Evolutionary conservation across 176 grass and related monocot species (phyloP).

Genomic region (Oryza coarctata): DNA sequence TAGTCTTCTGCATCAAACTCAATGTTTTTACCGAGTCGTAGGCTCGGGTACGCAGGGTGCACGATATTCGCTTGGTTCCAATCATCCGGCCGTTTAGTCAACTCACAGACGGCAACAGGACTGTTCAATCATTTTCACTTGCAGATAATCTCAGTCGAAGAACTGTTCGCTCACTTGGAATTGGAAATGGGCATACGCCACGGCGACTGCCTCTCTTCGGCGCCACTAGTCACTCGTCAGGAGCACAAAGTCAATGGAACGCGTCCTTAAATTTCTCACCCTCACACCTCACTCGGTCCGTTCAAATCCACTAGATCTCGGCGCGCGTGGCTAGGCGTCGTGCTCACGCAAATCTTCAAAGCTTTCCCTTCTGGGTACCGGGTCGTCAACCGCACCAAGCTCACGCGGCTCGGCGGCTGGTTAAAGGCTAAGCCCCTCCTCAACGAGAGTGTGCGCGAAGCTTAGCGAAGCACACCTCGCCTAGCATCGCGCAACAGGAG

Average conservation of each 20-base stretch:
- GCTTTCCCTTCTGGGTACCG: neutral
- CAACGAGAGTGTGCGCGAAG: neutral
- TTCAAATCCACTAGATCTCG: neutral
- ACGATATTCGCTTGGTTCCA: neutral
- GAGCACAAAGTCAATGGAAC: neutral
- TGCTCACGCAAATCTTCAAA: neutral
- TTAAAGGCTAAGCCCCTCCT: neutral
- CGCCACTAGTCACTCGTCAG: neutral
- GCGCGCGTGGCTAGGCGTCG: neutral
- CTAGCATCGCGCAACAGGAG: neutral
- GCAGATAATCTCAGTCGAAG: neutral
- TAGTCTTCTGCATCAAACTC: too few relatives aligned
- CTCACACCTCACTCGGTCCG: neutral
- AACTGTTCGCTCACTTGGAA: neutral
- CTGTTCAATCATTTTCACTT: neutral
- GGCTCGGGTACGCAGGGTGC: neutral
- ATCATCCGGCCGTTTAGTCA: neutral
- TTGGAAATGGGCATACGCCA: too few relatives aligned
- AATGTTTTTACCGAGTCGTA: neutral
- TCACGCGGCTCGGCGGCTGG: neutral
- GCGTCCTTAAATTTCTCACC: neutral
- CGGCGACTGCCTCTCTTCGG: neutral
- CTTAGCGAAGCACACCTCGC: neutral
- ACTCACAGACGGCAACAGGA: neutral
- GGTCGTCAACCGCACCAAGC: neutral